Base-by-base conservation (phyloP, 148 eudicot species). In the Nyssa sinensis region DNA sequence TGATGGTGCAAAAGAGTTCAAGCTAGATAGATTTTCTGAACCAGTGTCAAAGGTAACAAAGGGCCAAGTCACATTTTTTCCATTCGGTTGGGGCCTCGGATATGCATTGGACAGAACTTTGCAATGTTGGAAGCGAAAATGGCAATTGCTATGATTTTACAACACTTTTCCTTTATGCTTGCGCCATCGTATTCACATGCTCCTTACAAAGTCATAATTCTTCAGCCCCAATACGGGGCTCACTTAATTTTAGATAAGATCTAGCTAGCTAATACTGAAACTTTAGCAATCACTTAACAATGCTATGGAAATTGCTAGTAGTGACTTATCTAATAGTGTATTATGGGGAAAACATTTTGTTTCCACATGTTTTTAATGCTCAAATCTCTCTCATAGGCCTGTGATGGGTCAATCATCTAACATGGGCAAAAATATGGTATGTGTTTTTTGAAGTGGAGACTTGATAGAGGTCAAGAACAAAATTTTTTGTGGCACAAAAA, bases 71-170 rank as follows among this genome's bases (percentile, higher is more conserved):
- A 17, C 59, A 5, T 55, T 55, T 55, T 55, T 55, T 7, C 59
- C 59, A 55, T 55, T 55, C 25, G 59, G 59, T 3, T 55, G 59
- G 59, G 59, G 21, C 59, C 59, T 19, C 59, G 59, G 24, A 55
- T 55, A 19, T 55, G 59, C 59, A 55, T 55, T 55, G 59, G 59
- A 55, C 59, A 55, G 14, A 55, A 55, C 59, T 55, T 55, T 19
- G 59, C 59, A 0, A 55, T 55, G 59, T 19, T 55, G 59, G 59
- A 55, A 55, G 59, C 59, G 3, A 55, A 55, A 55, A 55, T 55
- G 59, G 59, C 59, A 21, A 5, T 55, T 17, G 25, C 59, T 55
- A 55, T 55, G 25, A 55, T 55, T 55, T 24, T 55, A 17, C 59
- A 55, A 55, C 59, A 11, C 4, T 55, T 55, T 24, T 55, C 59